These are phyloP conservation scores for Herpotrichia juniperi DNA, from an alignment of 2,329 filamentous ascomycete species.

Conservation along the genomic window DNA sequence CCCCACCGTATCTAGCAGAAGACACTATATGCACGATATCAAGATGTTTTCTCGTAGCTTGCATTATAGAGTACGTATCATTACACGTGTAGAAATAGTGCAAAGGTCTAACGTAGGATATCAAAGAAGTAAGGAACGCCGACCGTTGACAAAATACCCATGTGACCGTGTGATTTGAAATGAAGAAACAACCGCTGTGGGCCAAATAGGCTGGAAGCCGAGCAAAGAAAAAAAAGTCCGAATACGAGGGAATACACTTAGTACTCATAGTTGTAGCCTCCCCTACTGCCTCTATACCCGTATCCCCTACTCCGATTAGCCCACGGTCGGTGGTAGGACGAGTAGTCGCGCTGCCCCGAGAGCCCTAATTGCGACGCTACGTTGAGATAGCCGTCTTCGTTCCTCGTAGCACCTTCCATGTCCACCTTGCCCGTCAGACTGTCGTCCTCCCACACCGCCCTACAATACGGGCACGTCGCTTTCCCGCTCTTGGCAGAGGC, in stretches of 20 bases:
- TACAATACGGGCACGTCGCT: conserved; percentile 67
- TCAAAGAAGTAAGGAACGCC: too few species aligned
- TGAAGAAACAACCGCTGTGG: too few species aligned
- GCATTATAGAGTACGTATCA: too few species aligned
- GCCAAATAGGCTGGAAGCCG: too few species aligned
- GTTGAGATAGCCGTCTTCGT: conserved; percentile 66
- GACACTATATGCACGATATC: too few species aligned
- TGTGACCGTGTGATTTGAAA: too few species aligned
- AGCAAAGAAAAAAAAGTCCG: background rate
- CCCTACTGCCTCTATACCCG: background rate
- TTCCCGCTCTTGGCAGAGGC: conserved; percentile 31
- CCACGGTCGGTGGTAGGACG: conserved; percentile 34
- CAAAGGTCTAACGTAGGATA: too few species aligned
- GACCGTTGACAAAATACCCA: too few species aligned
- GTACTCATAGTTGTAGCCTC: background rate
- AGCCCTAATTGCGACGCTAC: conserved; percentile 67
- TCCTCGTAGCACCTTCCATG: conserved; percentile 48
- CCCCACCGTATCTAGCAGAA: too few species aligned
- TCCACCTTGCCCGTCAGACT: conserved; percentile 51
- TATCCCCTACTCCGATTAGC: conserved; percentile 13
- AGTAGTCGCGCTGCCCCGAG: conserved; percentile 51
- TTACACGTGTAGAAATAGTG: too few species aligned
- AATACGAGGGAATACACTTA: background rate
- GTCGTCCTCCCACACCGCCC: conserved; percentile 60
- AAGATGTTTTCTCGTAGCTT: too few species aligned